Evolutionary conservation across 331 rosid genomes (phyloP).

Genomic region (Acacia concinna): DNA sequence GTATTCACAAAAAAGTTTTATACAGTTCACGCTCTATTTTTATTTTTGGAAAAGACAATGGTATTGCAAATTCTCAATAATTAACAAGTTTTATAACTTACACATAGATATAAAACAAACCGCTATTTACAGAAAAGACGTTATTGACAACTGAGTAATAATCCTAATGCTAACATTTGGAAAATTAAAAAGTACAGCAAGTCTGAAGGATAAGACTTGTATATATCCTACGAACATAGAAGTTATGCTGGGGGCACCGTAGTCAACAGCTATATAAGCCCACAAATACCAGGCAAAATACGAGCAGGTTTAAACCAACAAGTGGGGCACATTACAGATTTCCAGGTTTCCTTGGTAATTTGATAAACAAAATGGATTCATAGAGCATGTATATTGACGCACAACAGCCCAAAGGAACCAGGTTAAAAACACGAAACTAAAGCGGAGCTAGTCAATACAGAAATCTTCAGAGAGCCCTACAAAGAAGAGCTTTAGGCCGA

Average conservation of each 20-base stretch:
- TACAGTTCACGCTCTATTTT: too few species aligned
- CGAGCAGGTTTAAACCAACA: conserved; percentile 29
- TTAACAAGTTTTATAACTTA: too few species aligned
- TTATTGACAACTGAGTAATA: too few species aligned
- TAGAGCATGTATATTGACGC: neutral
- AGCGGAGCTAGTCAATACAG: conserved; percentile 27
- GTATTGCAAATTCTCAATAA: too few species aligned
- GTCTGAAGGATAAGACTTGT: neutral
- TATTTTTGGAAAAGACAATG: too few species aligned
- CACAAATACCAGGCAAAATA: conserved; percentile 17
- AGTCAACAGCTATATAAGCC: neutral
- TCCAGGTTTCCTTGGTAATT: conserved; percentile 25
- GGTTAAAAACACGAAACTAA: neutral
- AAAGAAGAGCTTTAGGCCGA: conserved; percentile 37
- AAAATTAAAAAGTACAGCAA: too few species aligned
- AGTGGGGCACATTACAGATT: conserved; percentile 26
- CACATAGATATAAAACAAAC: too few species aligned
- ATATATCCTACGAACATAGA: neutral
- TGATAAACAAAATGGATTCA: neutral
- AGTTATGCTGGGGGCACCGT: neutral
- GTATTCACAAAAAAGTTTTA: too few species aligned
- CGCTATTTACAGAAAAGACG: too few species aligned
- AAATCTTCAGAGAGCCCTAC: conserved; percentile 22
- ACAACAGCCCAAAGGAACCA: conserved; percentile 12
- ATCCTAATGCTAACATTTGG: too few species aligned